These are phyloP conservation scores for Colletotrichum viniferum DNA, from an alignment of 2,329 filamentous ascomycete species.

Conservation along the genomic window DNA sequence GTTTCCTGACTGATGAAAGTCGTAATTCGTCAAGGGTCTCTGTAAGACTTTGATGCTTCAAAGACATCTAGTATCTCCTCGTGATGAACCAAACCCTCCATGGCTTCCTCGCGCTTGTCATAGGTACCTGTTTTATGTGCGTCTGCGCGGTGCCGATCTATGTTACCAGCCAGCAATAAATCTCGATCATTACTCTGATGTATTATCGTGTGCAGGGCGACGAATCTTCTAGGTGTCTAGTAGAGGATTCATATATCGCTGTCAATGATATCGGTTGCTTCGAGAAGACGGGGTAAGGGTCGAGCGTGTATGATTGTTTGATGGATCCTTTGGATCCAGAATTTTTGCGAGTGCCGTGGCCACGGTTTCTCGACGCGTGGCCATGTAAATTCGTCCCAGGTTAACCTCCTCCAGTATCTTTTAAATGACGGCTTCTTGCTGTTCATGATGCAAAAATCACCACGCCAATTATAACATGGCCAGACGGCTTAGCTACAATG, in stretches of 20 bases:
- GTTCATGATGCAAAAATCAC: no score
- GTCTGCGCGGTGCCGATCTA: rapidly evolving
- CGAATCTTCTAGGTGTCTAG: neutral
- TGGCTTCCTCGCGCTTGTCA: neutral
- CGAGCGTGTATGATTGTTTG: neutral
- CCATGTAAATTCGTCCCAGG: neutral
- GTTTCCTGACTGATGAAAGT: neutral
- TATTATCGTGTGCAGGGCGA: neutral
- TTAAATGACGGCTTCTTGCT: rapidly evolving
- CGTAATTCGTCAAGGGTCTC: neutral
- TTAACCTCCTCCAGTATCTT: neutral
- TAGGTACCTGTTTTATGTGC: neutral
- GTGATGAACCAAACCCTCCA: neutral
- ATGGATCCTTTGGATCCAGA: no score
- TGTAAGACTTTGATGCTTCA: neutral
- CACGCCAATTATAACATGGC: no score
- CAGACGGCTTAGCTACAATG: no score
- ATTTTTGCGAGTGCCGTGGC: no score
- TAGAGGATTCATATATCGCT: neutral
- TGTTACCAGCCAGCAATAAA: neutral
- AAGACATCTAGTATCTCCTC: neutral
- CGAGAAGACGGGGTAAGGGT: neutral
- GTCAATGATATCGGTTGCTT: neutral
- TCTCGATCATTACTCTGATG: neutral
- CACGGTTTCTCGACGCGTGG: neutral